Evolutionary conservation across 805 yeast genomes (phyloP), one percentile per base, ranked within the genome.

Genomic region (Jamesozyma jinghongensis): DNA sequence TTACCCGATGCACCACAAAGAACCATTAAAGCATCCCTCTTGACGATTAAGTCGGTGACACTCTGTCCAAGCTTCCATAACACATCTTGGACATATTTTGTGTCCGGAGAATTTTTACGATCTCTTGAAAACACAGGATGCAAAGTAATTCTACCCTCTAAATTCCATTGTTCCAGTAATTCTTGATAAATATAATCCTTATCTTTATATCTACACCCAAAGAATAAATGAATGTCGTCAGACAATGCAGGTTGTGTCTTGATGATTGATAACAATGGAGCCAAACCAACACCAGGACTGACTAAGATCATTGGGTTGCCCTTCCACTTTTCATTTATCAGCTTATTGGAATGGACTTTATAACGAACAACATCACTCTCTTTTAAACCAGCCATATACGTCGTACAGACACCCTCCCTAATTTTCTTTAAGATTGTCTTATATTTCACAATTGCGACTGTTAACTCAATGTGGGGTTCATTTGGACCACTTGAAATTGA

Each of bases 201-300:
- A 2, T 67, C 68, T 33, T 67, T 67, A 51, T 60, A 69, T 42
- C 97, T 66, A 60, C 81, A 81, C 2, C 97, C 98, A 45, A 76
- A 75, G 51, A 88, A 85, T 20, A 90, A 59, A 33, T 70, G 63
- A 32, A 81, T 41, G 0, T 46, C 44, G 7, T 41, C 32, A 5
- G 51, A 48, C 4, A 47, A 29, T 7, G 22, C 30, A 19, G 46
- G 40, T 3, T 59, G 51, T 1, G 67, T 52, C 33, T 74, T 74
- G 12, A 90, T 70, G 32, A 88, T 53, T 1, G 85, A 73, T 52
- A 85, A 75, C 73, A 90, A 77, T 2, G 98, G 98, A 0, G 99
- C 98, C 10, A 92, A 69, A 2, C 99, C 99, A 0, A 97, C 94
- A 3, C 98, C 99, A 0, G 98, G 94, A 1, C 90, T 81, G 3